phyloP scores from a whole-genome alignment of 257 asterid species.

The Scutellaria barbata region DNA sequence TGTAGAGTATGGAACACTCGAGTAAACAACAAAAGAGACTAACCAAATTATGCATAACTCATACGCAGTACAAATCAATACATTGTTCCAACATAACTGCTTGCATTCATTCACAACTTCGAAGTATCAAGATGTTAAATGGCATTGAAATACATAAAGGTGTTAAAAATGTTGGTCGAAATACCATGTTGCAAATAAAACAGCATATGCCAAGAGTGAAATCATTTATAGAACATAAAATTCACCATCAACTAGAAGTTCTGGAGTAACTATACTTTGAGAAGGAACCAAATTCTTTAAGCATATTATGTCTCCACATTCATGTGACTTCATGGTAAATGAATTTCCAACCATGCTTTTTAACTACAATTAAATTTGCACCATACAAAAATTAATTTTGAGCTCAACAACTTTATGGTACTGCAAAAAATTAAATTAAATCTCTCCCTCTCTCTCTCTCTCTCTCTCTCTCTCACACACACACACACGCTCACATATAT shows the following conservation, averaged over 20 bases:
- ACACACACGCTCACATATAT: background rate
- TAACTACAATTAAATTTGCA: background rate
- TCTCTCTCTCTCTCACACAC: background rate
- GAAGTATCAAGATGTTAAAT: background rate
- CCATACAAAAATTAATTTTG: background rate
- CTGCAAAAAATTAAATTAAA: too few relatives aligned
- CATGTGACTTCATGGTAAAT: background rate
- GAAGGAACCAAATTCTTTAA: conserved; percentile 1
- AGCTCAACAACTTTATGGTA: too few relatives aligned
- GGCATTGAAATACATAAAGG: background rate
- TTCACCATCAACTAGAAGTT: background rate
- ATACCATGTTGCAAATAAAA: background rate
- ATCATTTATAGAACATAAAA: background rate
- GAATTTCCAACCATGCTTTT: background rate
- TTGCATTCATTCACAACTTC: background rate
- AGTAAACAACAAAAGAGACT: conserved; percentile 14
- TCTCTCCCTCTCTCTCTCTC: too few relatives aligned
- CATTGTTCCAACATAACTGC: background rate
- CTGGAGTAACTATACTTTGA: background rate
- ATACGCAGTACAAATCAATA: background rate
- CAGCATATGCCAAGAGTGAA: background rate
- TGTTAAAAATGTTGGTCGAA: background rate
- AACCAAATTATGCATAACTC: background rate
- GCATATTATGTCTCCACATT: background rate
- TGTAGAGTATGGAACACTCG: background rate